Conservation (phyloP, 495 filamentous ascomycete species). For the Clavariopsis aquatica region DNA sequence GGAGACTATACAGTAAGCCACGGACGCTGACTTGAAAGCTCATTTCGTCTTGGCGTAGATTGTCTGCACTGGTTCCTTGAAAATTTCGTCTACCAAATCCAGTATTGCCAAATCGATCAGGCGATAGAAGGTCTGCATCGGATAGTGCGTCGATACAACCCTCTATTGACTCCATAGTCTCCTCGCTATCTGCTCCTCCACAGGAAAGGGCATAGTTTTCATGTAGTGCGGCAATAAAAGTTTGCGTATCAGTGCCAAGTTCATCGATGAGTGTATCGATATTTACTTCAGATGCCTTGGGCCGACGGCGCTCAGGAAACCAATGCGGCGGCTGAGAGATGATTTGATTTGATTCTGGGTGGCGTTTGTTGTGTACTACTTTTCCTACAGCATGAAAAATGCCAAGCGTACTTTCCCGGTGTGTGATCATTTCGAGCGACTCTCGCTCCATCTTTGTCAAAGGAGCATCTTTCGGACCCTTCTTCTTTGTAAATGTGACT, state of each 20-base stretch:
- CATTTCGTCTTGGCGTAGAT: conserved; percentile 86
- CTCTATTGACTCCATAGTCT: conserved; percentile 66
- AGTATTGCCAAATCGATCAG: conserved; percentile 51
- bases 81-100: conserved; percentile 43
- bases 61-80: conserved; percentile 61
- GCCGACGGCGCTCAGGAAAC: conserved; percentile 61
- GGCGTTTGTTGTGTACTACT: conserved; percentile 90
- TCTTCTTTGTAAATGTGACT: conserved; percentile 63
- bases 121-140: conserved; percentile 77
- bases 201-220: conserved; percentile 93
- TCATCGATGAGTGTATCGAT: conserved; percentile 80
- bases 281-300: conserved; percentile 67
- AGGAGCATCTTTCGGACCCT: conserved; percentile 54
- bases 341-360: conserved; percentile 44
- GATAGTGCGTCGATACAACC: conserved; percentile 82
- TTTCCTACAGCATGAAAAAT: conserved; percentile 97
- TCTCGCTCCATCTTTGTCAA: conserved; percentile 72
- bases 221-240: conserved; percentile 88
- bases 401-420: conserved; percentile 81
- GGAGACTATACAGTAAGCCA: conserved; percentile 79
- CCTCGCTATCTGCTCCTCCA: conserved; percentile 58
- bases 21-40: conserved; percentile 84
- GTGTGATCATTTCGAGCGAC: conserved; percentile 71
- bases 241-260: conserved; percentile 82
- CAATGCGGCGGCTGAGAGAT: conserved; percentile 61